phyloP scores from a whole-genome alignment of 257 asterid species.

The Leptodermis oblonga region DNA sequence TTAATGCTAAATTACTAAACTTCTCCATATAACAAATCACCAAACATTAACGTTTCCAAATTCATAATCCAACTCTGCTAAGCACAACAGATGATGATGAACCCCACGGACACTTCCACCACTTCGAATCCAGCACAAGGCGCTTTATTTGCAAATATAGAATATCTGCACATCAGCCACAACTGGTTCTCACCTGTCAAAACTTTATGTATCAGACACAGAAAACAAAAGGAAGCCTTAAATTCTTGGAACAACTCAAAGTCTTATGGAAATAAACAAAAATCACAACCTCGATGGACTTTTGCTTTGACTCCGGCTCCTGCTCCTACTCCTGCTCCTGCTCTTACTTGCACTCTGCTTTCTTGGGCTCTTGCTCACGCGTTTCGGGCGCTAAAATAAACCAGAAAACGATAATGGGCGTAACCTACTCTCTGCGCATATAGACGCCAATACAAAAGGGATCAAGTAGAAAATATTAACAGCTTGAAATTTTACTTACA shows the following conservation, averaged over 20 bases:
- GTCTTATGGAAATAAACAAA: neutral
- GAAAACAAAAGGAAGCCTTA: neutral
- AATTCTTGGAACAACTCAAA: neutral
- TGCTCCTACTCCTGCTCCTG: conserved; percentile 48
- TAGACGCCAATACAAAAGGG: neutral
- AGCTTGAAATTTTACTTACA: conserved; percentile 50
- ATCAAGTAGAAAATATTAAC: neutral
- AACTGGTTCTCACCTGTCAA: conserved; percentile 12
- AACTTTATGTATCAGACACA: conserved; percentile 1
- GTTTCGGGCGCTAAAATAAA: conserved; percentile 54
- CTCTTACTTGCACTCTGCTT: conserved; percentile 42
- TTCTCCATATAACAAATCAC: neutral
- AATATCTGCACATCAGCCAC: neutral
- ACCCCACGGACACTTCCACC: neutral
- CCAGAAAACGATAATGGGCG: conserved; percentile 3
- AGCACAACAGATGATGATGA: neutral
- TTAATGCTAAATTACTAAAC: neutral
- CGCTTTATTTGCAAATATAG: conserved; percentile 1
- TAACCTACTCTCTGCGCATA: neutral
- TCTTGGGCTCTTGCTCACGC: conserved; percentile 54
- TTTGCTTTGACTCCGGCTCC: conserved; percentile 66
- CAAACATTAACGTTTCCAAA: neutral
- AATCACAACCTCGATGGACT: conserved; percentile 58
- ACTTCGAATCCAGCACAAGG: neutral
- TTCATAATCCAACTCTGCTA: neutral